Percentiles rank a stretch among this genome's conserved stretches.
Conservation (phyloP, 768 basidiomycete genomes). For the Boletus reticuloceps region DNA sequence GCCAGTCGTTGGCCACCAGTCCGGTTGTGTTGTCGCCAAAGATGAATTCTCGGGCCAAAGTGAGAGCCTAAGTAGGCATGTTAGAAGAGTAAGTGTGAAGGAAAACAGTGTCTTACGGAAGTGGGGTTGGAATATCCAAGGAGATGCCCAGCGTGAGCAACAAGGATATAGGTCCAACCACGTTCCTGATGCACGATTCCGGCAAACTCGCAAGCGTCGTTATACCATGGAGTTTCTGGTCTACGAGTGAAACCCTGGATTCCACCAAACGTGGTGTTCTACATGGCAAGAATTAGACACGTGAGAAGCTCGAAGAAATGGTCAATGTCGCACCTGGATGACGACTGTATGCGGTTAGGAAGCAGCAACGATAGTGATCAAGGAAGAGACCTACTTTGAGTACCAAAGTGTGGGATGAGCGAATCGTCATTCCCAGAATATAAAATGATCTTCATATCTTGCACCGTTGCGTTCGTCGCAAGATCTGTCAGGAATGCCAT, state of each 20-base stretch:
- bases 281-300: not conserved
- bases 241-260: not conserved
- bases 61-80: not conserved
- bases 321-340: not conserved
- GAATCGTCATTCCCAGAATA: not conserved
- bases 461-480: not conserved
- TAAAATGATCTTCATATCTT: not conserved
- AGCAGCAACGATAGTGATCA: not conserved
- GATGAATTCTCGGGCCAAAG: not conserved
- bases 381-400: not conserved
- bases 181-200: not conserved
- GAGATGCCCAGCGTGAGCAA: not conserved
- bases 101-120: not conserved
- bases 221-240: not conserved
- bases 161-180: not conserved
- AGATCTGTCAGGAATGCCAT: not conserved
- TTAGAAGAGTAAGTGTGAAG: not conserved
- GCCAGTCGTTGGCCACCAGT: not conserved
- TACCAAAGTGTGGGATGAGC: not conserved
- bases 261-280: not conserved
- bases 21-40: not conserved
- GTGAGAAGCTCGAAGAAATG: not conserved
- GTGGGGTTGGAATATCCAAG: not conserved
- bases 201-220: not conserved
- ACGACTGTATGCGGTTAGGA: not conserved